These are phyloP conservation scores for Cercis canadensis DNA, from an alignment of 306 rosid species.

Conservation along the genomic window DNA sequence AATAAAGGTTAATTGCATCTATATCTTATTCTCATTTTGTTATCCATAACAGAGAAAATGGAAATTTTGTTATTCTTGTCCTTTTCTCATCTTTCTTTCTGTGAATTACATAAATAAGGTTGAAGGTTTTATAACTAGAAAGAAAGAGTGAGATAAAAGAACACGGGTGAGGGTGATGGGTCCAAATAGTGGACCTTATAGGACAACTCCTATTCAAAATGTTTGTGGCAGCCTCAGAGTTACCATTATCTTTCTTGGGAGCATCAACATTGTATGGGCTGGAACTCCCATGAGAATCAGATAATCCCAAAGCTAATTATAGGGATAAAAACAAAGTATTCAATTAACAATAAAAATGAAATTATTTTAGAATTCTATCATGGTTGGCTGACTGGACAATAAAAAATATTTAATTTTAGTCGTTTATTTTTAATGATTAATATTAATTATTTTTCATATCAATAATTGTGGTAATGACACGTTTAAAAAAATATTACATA, in stretches of 20 bases:
- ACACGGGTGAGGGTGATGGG: slow-evolving; percentile 43
- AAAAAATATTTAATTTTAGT: too few relatives aligned
- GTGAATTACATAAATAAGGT: slow-evolving; percentile 47
- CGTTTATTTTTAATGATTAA: too few relatives aligned
- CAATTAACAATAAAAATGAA: too few relatives aligned
- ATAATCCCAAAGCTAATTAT: slow-evolving; percentile 28
- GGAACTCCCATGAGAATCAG: slow-evolving; percentile 29
- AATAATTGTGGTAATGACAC: too few relatives aligned
- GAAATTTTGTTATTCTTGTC: slow-evolving; percentile 33
- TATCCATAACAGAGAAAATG: not conserved
- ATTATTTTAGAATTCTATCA: slow-evolving; percentile 14
- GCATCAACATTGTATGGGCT: slow-evolving; percentile 34
- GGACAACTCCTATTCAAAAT: slow-evolving; percentile 34
- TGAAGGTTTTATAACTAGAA: slow-evolving; percentile 20
- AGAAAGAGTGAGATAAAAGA: too few relatives aligned
- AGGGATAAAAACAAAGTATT: too few relatives aligned
- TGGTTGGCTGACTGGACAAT: too few relatives aligned
- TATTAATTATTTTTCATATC: too few relatives aligned
- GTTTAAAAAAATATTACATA: too few relatives aligned
- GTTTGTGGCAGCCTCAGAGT: slow-evolving; percentile 34
- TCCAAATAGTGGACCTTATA: slow-evolving; percentile 50
- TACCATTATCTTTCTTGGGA: slow-evolving; percentile 47
- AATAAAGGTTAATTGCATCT: too few relatives aligned
- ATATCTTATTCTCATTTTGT: too few relatives aligned
- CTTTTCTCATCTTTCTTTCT: slow-evolving; percentile 33